Conservation (phyloP, 176 grass and related monocot genomes). For the Bothriochloa decipiens region DNA sequence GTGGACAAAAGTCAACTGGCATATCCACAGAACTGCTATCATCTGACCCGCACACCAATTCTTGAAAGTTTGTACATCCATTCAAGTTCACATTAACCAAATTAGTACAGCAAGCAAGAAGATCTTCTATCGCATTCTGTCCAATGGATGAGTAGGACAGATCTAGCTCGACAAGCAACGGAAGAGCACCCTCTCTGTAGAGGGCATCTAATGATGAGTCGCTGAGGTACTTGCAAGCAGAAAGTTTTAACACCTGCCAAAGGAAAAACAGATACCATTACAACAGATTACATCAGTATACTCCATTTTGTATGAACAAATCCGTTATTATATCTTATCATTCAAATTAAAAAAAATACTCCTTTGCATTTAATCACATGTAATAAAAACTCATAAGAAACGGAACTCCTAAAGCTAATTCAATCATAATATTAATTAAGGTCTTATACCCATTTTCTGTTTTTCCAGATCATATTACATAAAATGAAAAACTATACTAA, state of each 20-base stretch:
- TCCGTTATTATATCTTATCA: neutral
- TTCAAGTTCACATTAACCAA: slow-evolving; percentile 92
- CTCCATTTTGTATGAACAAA: neutral
- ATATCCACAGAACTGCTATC: slow-evolving; percentile 48
- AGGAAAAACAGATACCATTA: slow-evolving; percentile 26
- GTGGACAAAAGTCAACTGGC: slow-evolving; percentile 47
- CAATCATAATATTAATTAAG: slow-evolving; percentile 10
- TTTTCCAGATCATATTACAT: neutral
- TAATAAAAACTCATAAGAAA: slow-evolving; percentile 2
- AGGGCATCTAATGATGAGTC: slow-evolving; percentile 85
- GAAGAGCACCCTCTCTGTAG: slow-evolving; percentile 75
- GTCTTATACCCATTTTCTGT: slow-evolving; percentile 1
- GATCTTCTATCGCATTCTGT: slow-evolving; percentile 69
- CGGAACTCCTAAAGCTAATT: no score
- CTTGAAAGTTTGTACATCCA: slow-evolving; percentile 80
- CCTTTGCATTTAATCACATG: slow-evolving; percentile 17
- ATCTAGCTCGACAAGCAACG: slow-evolving; percentile 85
- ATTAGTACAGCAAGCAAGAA: slow-evolving; percentile 82
- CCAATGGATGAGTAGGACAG: slow-evolving; percentile 95
- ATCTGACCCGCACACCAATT: slow-evolving; percentile 74
- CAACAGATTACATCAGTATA: slow-evolving; percentile 10
- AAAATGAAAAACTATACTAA: neutral
- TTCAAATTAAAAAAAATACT: neutral
- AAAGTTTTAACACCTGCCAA: slow-evolving; percentile 80
- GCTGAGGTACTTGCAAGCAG: slow-evolving; percentile 91